A percentile compares a stretch with the other conserved stretches of the same genome.
phyloP scores from a whole-genome alignment of 306 rosid genomes.

The Prinsepia uniflora region DNA sequence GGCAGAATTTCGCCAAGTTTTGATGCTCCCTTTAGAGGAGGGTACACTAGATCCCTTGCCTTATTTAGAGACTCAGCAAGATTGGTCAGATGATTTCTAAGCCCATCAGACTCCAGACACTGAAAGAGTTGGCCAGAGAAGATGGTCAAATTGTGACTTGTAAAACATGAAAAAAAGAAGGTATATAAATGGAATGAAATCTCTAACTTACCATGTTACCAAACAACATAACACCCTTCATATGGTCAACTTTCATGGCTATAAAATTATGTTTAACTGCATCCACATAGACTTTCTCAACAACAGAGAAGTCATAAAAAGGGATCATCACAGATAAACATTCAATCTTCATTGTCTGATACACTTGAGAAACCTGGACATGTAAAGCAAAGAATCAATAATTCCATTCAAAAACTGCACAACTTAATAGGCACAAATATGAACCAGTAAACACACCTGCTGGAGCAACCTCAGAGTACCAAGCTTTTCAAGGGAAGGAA shows the following conservation, averaged over 20 bases:
- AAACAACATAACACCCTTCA: conserved; percentile 56
- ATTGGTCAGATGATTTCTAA: conserved; percentile 61
- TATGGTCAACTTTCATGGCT: conserved; percentile 87
- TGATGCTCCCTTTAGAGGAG: conserved; percentile 53
- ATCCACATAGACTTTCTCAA: conserved; percentile 90
- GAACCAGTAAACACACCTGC: conserved; percentile 50
- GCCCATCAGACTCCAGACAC: conserved; percentile 81
- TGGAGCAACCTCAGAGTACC: conserved; percentile 92
- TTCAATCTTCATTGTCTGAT: conserved; percentile 79
- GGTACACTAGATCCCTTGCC: conserved; percentile 69
- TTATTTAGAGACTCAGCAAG: conserved; percentile 74
- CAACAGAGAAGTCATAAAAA: conserved; percentile 63
- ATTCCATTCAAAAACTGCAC: not conserved
- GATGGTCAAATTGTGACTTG: not conserved
- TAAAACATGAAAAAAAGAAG: not conserved
- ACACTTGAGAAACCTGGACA: conserved; percentile 77
- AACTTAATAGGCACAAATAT: not conserved
- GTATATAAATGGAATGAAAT: not conserved
- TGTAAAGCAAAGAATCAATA: not conserved
- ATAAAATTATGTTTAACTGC: conserved; percentile 87
- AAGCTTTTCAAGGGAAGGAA: conserved; percentile 69
- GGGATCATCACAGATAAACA: conserved; percentile 77
- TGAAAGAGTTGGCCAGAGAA: conserved; percentile 24
- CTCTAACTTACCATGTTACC: conserved; percentile 38
- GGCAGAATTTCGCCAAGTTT: conserved; percentile 64